Evolutionary conservation across 2,329 filamentous ascomycete genomes (phyloP).

Genomic region (Colletotrichum higginsianum): DNA sequence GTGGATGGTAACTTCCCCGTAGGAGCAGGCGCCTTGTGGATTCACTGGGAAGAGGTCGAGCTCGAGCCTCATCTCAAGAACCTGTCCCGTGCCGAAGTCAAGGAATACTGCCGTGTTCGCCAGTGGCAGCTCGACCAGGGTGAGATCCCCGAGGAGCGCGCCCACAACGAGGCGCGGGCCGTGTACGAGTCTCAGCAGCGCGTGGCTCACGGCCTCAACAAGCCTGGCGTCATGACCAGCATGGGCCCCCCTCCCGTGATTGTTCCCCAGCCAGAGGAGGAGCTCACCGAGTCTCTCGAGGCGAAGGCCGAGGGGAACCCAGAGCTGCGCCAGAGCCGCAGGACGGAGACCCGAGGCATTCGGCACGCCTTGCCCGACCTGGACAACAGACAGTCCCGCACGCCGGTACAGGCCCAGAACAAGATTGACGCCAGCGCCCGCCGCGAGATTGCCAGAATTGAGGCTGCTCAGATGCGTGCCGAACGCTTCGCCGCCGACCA

Average conservation of each 20-base stretch:
- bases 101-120: conserved; percentile 75
- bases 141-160: conserved; percentile 63
- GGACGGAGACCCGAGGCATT: conserved; percentile 53
- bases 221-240: conserved; percentile 30
- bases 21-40: conserved; percentile 74
- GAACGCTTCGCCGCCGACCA: conserved; percentile 62
- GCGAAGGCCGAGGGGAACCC: conserved; percentile 44
- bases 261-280: conserved; percentile 43
- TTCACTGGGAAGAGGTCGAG: conserved; percentile 73
- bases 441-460: conserved; percentile 67
- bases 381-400: conserved; percentile 54
- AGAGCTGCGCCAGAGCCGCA: conserved; percentile 62
- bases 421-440: conserved; percentile 65
- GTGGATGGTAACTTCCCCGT: conserved; percentile 73
- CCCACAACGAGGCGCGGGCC: conserved; percentile 66
- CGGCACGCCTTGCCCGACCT: conserved; percentile 54
- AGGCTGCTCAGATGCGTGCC: conserved; percentile 66
- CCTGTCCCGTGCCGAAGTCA: conserved; percentile 69
- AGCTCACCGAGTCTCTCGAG: conserved; percentile 29
- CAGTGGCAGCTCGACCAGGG: conserved; percentile 70
- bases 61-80: conserved; percentile 69
- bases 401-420: conserved; percentile 55
- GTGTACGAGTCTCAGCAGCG: conserved; percentile 66
- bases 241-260: conserved; percentile 29
- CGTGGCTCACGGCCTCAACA: conserved; percentile 52